Percentiles rank a stretch among this genome's conserved stretches.
Evolutionary conservation across 164 flowering plant genomes (phyloP).

Genomic region (Annona cherimola): DNA sequence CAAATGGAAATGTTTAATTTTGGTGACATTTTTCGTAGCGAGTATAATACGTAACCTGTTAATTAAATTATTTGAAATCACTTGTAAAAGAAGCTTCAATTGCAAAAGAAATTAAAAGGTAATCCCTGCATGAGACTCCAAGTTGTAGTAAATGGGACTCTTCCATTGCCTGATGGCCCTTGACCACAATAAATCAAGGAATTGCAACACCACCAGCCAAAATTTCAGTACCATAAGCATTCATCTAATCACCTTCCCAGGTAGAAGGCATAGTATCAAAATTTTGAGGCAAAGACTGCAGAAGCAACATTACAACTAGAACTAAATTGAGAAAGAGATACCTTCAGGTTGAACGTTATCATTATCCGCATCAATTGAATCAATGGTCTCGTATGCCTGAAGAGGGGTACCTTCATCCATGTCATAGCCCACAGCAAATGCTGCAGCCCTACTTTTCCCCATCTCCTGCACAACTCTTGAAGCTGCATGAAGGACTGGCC

Average conservation of each 20-base stretch:
- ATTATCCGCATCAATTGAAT: constrained; percentile 53
- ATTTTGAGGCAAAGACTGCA: constrained; percentile 4
- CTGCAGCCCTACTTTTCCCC: constrained; percentile 99
- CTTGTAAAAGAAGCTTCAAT: no score
- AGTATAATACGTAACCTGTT: no score
- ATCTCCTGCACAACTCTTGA: constrained; percentile 99
- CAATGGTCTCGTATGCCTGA: constrained; percentile 51
- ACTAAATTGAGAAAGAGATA: constrained; percentile 18
- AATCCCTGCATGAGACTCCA: not conserved
- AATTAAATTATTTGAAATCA: no score
- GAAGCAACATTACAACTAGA: not conserved
- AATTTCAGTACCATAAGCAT: not conserved
- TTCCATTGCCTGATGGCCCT: not conserved
- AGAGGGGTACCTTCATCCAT: constrained; percentile 84
- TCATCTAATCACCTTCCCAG: not conserved
- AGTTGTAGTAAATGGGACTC: not conserved
- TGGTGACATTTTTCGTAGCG: no score
- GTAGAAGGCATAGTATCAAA: not conserved
- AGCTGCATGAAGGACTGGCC: constrained; percentile 98
- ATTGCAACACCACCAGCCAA: not conserved
- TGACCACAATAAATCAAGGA: not conserved
- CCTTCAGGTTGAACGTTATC: constrained; percentile 72
- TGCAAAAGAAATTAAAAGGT: no score
- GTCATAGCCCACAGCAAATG: constrained; percentile 86
- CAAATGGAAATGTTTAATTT: no score